Evolutionary conservation across 108 stramenopile species (phyloP), one percentile per base, ranked within the genome.

Genomic region (Ochromonas danica): DNA sequence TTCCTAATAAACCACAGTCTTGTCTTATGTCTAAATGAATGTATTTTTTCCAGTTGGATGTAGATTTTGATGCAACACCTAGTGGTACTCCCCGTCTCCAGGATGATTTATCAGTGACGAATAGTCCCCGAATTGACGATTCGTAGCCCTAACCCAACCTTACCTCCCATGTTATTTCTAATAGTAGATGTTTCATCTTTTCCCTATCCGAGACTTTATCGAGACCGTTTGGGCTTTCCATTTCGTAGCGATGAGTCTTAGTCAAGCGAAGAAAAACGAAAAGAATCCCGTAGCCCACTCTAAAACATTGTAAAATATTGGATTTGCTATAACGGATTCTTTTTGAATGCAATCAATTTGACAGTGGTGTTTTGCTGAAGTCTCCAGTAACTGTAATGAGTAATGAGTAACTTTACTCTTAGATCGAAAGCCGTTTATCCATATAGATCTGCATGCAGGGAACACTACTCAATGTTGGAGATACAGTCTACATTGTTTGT

Each of bases 271-370:
- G 51, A 57, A 57, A 57, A 57, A 57, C 51, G 51, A 57, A 57
- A 57, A 57, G 51, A 57, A 57, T 57, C 51, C 51, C 51, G 51
- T 57, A 57, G 51, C 51, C 51, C 51, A 57, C 51, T 57, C 51
- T 57, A 57, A 57, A 57, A 57, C 51, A 57, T 57, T 57, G 51
- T 57, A 57, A 57, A 57, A 57, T 57, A 57, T 57, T 57, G 51
- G 51, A 57, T 57, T 57, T 57, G 51, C 51, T 57, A 57, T 57
- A 57, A 57, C 51, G 51, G 51, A 57, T 57, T 57, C 51, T 57
- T 57, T 57, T 57, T 57, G 51, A 57, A 57, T 57, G 51, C 51
- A 57, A 57, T 57, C 51, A 57, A 57, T 57, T 57, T 57, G 51
- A 57, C 51, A 57, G 51, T 57, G 51, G 51, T 57, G 51, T 57